Percentiles rank a stretch among this genome's conserved stretches.
These are phyloP conservation scores for Lepidium africanum DNA, from an alignment of 345 rosid species.

Conservation along the genomic window DNA sequence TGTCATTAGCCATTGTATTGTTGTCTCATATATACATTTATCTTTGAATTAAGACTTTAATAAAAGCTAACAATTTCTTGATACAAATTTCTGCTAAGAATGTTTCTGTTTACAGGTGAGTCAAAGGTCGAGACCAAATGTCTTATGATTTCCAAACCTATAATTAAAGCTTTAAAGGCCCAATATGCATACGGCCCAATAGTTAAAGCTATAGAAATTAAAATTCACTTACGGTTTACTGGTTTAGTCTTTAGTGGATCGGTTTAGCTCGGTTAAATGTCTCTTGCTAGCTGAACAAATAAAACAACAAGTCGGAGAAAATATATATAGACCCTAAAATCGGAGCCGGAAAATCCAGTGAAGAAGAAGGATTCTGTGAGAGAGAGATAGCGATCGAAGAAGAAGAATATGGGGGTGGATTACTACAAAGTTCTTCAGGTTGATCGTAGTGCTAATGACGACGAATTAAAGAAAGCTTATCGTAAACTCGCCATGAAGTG, in stretches of 20 bases:
- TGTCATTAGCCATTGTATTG: slow-evolving; percentile 8
- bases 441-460: slow-evolving; percentile 58
- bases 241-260: neutral
- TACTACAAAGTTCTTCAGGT: slow-evolving; percentile 58
- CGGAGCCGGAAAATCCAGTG: neutral
- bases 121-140: neutral
- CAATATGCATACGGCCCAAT: neutral
- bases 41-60: neutral
- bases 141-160: neutral
- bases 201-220: neutral
- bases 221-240: neutral
- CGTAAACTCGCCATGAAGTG: slow-evolving; percentile 87
- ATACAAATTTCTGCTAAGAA: no score
- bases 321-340: neutral
- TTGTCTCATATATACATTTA: neutral
- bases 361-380: neutral
- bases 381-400: neutral
- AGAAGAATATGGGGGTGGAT: slow-evolving; percentile 34
- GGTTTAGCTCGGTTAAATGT: neutral
- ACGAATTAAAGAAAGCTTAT: slow-evolving; percentile 78
- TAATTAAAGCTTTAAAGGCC: neutral
- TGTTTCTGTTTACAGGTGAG: neutral
- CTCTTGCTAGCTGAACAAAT: neutral
- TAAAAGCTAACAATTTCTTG: neutral
- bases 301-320: neutral